Evolutionary conservation across 1,284 basidiomycete genomes (phyloP), one percentile per base, ranked within the genome.

Genomic region (Heliocybe sulcata): DNA sequence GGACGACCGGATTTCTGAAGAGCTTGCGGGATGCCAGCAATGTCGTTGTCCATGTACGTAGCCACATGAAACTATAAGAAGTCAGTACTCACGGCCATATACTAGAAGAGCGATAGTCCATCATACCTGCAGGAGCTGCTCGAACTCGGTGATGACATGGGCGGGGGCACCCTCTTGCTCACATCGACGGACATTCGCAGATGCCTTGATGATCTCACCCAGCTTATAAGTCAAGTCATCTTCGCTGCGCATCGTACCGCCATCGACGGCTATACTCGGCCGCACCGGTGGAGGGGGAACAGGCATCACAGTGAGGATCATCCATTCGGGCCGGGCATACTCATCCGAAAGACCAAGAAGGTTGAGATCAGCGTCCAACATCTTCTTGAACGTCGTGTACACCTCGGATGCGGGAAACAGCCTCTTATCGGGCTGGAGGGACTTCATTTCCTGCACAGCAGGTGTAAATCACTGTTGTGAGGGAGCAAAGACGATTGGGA

Each of bases 1-100:
- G 97, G 96, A 58, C 97, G 84, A 33, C 97, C 97, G 29, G 94
- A 97, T 71, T 99, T 99, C 68, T 99, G 97, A 65, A 98, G 74
- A 0, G 96, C 94, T 68, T 98, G 95, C 0, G 97, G 97, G 45
- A 98, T 94, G 56, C 97, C 97, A 29, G 97, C 94, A 60, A 99
- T 96, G 69, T 99, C 95, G 69, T 99, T 99, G 69, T 99, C 97
- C 96, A 99, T 99, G 69, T 99, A 99, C 0, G 97, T 99, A 6
- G 96, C 97, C 58, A 97, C 94, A 68, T 99, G 97, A 71, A 96
- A 99, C 87, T 94, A 58, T 2, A 16, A 6, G 6, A 52, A 6
- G 26, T 52, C 10, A 52, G 16, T n/a, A n/a, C 16, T 31, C 10
- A 52, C 3, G 9, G 8, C 38, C 16, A 25, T 25, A 22, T 9